phyloP scores from a whole-genome alignment of 1,284 basidiomycete species.

The Irpex sp. region DNA sequence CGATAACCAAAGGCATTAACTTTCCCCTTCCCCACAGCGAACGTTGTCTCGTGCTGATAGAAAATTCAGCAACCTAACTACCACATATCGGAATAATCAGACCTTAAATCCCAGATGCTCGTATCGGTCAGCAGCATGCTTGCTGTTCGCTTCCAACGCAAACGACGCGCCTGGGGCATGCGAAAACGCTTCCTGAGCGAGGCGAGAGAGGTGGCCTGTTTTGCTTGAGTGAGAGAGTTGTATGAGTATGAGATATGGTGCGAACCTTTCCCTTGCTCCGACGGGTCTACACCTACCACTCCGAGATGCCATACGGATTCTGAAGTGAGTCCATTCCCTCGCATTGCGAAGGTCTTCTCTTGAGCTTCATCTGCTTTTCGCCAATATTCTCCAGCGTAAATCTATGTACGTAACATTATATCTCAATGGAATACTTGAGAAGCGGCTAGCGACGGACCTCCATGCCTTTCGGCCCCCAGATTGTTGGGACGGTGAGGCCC shows the following conservation, averaged over 20 bases:
- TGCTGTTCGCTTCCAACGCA: neutral
- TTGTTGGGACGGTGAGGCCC: neutral
- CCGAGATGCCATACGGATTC: neutral
- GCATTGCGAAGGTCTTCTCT: neutral
- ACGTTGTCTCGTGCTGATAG: neutral
- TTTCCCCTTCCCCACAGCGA: neutral
- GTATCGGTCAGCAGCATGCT: neutral
- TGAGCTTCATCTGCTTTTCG: neutral
- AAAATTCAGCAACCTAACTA: too few species aligned
- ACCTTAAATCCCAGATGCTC: neutral
- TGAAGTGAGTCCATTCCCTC: neutral
- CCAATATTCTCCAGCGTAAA: neutral
- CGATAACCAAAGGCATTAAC: neutral
- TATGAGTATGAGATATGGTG: neutral
- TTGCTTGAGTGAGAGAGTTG: neutral
- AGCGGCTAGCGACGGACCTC: neutral
- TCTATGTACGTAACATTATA: neutral
- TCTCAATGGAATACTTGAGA: neutral
- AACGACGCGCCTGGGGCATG: neutral
- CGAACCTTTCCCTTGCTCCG: neutral
- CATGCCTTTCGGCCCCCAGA: neutral
- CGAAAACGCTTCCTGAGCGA: neutral
- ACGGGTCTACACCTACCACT: neutral
- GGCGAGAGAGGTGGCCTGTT: neutral
- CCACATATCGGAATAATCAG: neutral